phyloP scores from a whole-genome alignment of 768 basidiomycete species.

The Lentinula lateritia region DNA sequence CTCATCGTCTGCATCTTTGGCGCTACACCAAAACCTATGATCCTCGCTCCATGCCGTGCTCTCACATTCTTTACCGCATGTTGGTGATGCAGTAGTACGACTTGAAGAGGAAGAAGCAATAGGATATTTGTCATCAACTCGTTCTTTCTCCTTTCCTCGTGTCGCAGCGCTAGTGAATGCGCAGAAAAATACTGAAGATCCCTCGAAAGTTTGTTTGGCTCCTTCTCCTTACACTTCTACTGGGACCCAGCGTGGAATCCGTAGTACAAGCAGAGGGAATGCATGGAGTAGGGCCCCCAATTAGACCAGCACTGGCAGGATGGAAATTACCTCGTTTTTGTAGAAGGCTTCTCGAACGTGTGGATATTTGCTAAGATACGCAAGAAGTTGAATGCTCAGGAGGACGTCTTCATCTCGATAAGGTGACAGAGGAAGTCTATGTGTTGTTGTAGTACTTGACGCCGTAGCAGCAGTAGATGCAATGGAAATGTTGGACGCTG shows the following conservation, averaged over 20 bases:
- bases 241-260: not conserved
- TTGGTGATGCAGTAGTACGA: constrained; percentile 15
- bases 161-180: constrained; percentile 35
- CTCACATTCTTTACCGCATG: constrained; percentile 93
- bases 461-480: constrained; percentile 5
- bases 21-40: constrained; percentile 91
- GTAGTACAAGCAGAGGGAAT: not conserved
- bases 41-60: constrained; percentile 96
- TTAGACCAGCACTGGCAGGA: constrained; percentile 51
- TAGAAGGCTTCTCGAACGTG: constrained; percentile 97
- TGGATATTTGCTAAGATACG: constrained; percentile 96
- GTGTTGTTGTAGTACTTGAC: constrained; percentile 14
- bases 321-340: constrained; percentile 81
- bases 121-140: constrained; percentile 8
- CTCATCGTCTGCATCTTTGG: constrained; percentile 35
- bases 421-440: constrained; percentile 36
- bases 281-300: constrained; percentile 6
- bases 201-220: constrained; percentile 15
- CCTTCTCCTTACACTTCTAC: constrained; percentile 21
- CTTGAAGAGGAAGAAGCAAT: constrained; percentile 10
- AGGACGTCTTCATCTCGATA: constrained; percentile 95
- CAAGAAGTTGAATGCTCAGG: constrained; percentile 84
- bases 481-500: constrained; percentile 2
- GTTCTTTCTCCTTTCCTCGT: constrained; percentile 46
- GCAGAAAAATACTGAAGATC: constrained; percentile 33